phyloP scores from a whole-genome alignment of 768 basidiomycete genomes.

The Boletus bicolor region DNA sequence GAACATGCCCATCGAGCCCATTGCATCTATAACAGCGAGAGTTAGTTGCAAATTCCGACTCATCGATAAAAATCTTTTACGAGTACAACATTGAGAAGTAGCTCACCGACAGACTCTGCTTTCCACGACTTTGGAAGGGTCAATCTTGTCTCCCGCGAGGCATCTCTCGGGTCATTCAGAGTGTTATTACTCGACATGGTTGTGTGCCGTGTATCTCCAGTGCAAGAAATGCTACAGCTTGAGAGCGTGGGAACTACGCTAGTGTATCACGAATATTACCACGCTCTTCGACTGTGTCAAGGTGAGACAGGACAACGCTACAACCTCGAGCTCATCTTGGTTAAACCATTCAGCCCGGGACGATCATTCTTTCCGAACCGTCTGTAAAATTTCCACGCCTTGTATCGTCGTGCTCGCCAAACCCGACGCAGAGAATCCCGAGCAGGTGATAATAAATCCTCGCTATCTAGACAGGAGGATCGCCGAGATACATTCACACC shows the following conservation, averaged over 20 bases:
- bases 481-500: background rate
- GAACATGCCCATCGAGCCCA: constrained; percentile 62
- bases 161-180: constrained; percentile 61
- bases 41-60: background rate
- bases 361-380: constrained; percentile 2
- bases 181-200: constrained; percentile 31
- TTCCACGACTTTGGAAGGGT: constrained; percentile 66
- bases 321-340: background rate
- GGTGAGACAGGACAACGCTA: background rate
- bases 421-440: background rate
- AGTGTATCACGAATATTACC: too few relatives aligned
- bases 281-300: too few relatives aligned
- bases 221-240: background rate
- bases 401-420: constrained; percentile 1
- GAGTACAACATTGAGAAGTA: background rate
- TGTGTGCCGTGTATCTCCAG: background rate
- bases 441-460: constrained; percentile 2
- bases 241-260: constrained; percentile 3
- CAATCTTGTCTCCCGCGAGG: constrained; percentile 55
- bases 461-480: constrained; percentile 5
- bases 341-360: background rate
- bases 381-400: constrained; percentile 1
- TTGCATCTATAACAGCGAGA: constrained; percentile 37
- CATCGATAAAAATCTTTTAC: background rate
- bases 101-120: constrained; percentile 48